Evolutionary conservation across 2,329 filamentous ascomycete species (phyloP).

Genomic region (Ascosphaera apis): DNA sequence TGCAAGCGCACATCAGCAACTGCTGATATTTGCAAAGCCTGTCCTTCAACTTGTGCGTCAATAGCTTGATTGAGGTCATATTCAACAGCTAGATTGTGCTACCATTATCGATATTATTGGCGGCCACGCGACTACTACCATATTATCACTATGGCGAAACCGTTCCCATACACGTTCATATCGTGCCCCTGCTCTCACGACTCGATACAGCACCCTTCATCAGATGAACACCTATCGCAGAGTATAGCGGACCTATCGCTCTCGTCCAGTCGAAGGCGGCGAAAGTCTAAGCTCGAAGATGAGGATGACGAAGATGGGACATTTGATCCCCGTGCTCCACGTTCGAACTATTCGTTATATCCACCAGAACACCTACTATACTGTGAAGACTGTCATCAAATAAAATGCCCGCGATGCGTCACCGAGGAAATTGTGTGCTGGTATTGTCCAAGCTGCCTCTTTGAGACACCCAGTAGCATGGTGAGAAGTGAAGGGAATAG

Average conservation of each 20-base stretch:
- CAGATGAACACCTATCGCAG: constrained; percentile 5
- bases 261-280: not conserved
- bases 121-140: no score
- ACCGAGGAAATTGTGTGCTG: constrained; percentile 85
- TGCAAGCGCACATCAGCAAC: no score
- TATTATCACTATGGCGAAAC: constrained; percentile 7
- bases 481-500: constrained; percentile 83
- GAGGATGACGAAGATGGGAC: constrained; percentile 51
- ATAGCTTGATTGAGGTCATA: no score
- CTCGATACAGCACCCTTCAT: constrained; percentile 2
- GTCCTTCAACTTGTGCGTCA: no score
- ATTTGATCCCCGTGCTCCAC: constrained; percentile 65
- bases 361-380: constrained; percentile 85
- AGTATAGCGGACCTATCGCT: constrained; percentile 6
- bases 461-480: constrained; percentile 84
- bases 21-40: no score
- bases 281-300: constrained; percentile 14
- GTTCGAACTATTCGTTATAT: constrained; percentile 78
- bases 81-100: no score
- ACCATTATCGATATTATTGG: no score
- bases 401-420: constrained; percentile 78
- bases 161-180: constrained; percentile 9
- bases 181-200: constrained; percentile 8
- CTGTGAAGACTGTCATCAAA: constrained; percentile 93
- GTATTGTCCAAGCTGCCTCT: constrained; percentile 86